Base-by-base conservation (phyloP, 345 rosid genomes). In the Cardamine occulta region DNA sequence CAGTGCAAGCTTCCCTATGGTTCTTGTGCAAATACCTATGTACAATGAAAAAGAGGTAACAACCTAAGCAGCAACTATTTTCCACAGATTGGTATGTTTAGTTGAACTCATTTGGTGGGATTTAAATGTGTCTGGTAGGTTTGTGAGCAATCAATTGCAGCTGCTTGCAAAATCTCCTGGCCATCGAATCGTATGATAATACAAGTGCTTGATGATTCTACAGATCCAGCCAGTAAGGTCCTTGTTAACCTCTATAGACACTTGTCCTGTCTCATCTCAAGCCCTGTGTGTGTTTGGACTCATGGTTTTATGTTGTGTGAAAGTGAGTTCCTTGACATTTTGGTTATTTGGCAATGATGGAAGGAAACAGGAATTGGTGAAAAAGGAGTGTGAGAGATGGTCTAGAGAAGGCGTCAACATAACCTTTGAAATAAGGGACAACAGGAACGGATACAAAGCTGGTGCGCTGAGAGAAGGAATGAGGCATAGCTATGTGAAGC, bases 171-270 rank as follows among this genome's bases (percentile, higher is more conserved):
- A 42, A 82, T 88, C 57, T 74, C 86, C 0, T 88, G 92, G 89
- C 92, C 89, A 26, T 77, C 86, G 11, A 80, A 83, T 59, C 78
- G 89, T 45, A 67, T 88, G 66, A 81, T 88, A 45, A 82, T 88
- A 39, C 92, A 88, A 82, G 88, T 88, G 61, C 86, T 88, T 47
- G 92, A 88, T 72, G 92, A 88, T 39, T 88, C 92, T 13, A 88
- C 89, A 3, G 87, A 86, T 75, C 87, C 85, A 35, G 72, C 85
- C 42, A 82, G 85, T 72, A 88, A 88, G 89, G 91, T 87, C 78
- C 74, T 78, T 66, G 77, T 64, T 58, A 49, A 72, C 76, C 67
- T 77, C 80, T 65, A 57, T 7, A 19, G 54, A 64, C 60, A 64
- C 62, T 71, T 56, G 45, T 7, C 42, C 52, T 57, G 65, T 71